A percentile compares a stretch with the other conserved stretches of the same genome.
These are phyloP conservation scores for Vitellaria paradoxa DNA, from an alignment of 179 eudicot species.

Conservation along the genomic window DNA sequence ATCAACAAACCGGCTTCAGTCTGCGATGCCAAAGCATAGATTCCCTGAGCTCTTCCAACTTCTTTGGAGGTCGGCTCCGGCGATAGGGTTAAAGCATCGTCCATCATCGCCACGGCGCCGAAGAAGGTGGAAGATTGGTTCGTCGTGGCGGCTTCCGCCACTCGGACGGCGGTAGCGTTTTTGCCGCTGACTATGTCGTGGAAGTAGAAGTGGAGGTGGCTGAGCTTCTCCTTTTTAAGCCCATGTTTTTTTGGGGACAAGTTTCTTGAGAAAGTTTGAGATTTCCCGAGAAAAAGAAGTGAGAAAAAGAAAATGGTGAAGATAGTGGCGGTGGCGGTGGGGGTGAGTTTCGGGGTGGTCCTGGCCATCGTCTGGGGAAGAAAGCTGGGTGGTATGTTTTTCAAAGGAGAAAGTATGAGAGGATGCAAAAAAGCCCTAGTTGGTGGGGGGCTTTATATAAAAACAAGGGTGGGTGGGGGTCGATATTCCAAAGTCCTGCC, in stretches of 20 bases:
- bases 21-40: slow-evolving; percentile 44
- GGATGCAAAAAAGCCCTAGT: too few relatives aligned
- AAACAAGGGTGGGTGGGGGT: too few relatives aligned
- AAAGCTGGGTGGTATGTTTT: too few relatives aligned
- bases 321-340: background rate
- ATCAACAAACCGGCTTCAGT: slow-evolving; percentile 32
- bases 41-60: slow-evolving; percentile 56
- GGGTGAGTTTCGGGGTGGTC: background rate
- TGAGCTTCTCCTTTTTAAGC: slow-evolving; percentile 32
- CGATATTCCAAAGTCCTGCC: too few relatives aligned
- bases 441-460: too few relatives aligned
- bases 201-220: slow-evolving; percentile 55
- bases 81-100: slow-evolving; percentile 42
- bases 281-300: background rate
- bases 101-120: slow-evolving; percentile 50
- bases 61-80: slow-evolving; percentile 32
- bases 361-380: slow-evolving; percentile 11
- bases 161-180: slow-evolving; percentile 42
- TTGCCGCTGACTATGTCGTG: slow-evolving; percentile 54
- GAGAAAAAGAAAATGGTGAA: slow-evolving; percentile 7
- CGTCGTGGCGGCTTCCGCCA: slow-evolving; percentile 38
- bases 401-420: too few relatives aligned
- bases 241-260: slow-evolving; percentile 18
- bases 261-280: slow-evolving; percentile 23
- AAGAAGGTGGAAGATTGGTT: slow-evolving; percentile 28